Percentiles rank a stretch among this genome's conserved stretches.
Evolutionary conservation across 2,329 filamentous ascomycete species (phyloP).

Genomic region (Pseudophaeomoniella oleicola): DNA sequence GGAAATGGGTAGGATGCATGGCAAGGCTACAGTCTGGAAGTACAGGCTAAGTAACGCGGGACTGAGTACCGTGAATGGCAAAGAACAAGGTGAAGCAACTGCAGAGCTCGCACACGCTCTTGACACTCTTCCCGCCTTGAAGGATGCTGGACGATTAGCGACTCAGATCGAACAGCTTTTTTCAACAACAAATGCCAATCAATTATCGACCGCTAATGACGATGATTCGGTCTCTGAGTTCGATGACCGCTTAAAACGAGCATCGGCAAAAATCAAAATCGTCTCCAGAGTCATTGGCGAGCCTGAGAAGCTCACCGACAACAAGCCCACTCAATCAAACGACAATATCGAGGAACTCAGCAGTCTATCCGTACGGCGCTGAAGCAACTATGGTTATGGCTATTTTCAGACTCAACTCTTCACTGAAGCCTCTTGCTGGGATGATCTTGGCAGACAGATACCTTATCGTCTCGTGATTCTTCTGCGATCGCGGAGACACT

Average conservation of each 20-base stretch:
- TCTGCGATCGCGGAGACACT: no score
- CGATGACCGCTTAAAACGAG: conserved; percentile 74
- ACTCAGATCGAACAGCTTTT: conserved; percentile 67
- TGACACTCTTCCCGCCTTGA: conserved; percentile 1
- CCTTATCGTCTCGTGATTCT: no score
- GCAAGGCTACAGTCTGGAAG: conserved; percentile 70
- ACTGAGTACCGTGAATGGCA: not conserved
- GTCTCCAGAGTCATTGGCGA: conserved; percentile 57
- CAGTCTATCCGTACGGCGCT: conserved; percentile 20
- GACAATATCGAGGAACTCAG: conserved; percentile 34
- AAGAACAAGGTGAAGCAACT: conserved; percentile 3
- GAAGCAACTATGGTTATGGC: no score
- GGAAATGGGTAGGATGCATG: conserved; percentile 64
- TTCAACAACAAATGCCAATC: conserved; percentile 64
- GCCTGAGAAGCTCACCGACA: conserved; percentile 16
- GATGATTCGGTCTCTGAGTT: conserved; percentile 86
- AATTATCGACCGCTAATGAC: conserved; percentile 63
- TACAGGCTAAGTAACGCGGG: conserved; percentile 41
- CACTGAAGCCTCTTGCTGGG: no score
- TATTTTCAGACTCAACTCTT: no score
- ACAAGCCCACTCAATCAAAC: conserved; percentile 16
- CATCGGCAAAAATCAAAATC: conserved; percentile 69
- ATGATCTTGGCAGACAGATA: no score
- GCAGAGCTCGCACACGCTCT: not conserved
- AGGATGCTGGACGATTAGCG: conserved; percentile 37